A percentile compares a stretch with the other conserved stretches of the same genome.
These are phyloP conservation scores for Trichosporon coremiiforme DNA, from an alignment of 1,284 basidiomycete genomes.

Conservation along the genomic window DNA sequence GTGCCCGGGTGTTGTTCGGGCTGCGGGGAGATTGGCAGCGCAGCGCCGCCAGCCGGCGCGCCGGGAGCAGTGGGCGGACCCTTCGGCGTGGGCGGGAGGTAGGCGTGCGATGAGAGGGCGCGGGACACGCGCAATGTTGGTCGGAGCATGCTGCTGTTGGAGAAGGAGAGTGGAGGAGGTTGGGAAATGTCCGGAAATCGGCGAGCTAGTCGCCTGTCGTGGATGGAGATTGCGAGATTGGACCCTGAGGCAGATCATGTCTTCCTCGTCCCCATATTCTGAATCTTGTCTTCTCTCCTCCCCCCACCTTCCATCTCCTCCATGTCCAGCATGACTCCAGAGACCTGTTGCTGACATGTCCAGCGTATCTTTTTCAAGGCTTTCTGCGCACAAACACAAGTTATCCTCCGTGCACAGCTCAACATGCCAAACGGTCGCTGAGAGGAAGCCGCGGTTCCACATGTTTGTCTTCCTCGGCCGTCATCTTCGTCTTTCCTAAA, in stretches of 20 bases:
- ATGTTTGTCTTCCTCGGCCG: too few relatives aligned
- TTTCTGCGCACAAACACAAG: too few relatives aligned
- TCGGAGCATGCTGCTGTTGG: slow-evolving; percentile 17
- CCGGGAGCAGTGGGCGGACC: slow-evolving; percentile 22
- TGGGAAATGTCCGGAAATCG: slow-evolving; percentile 10
- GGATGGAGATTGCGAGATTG: not conserved
- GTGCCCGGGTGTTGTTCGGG: slow-evolving; percentile 38
- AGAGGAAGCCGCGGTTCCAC: too few relatives aligned
- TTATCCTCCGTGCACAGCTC: too few relatives aligned
- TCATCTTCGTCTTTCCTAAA: too few relatives aligned
- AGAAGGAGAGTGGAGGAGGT: slow-evolving; percentile 3
- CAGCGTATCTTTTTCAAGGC: too few relatives aligned
- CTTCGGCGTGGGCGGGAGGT: slow-evolving; percentile 25
- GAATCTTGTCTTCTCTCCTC: not conserved
- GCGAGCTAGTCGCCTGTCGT: not conserved
- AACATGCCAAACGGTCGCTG: too few relatives aligned
- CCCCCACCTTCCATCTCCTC: not conserved
- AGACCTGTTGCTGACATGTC: too few relatives aligned
- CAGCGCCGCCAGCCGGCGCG: not conserved
- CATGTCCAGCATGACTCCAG: not conserved
- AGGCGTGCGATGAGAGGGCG: slow-evolving; percentile 32
- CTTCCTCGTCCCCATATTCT: not conserved
- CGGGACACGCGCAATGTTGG: slow-evolving; percentile 13
- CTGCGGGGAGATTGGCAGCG: slow-evolving; percentile 18
- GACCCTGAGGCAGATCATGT: slow-evolving; percentile 1